phyloP scores from a whole-genome alignment of 352 stramenopile genomes.

The Phytophthora meadii region DNA sequence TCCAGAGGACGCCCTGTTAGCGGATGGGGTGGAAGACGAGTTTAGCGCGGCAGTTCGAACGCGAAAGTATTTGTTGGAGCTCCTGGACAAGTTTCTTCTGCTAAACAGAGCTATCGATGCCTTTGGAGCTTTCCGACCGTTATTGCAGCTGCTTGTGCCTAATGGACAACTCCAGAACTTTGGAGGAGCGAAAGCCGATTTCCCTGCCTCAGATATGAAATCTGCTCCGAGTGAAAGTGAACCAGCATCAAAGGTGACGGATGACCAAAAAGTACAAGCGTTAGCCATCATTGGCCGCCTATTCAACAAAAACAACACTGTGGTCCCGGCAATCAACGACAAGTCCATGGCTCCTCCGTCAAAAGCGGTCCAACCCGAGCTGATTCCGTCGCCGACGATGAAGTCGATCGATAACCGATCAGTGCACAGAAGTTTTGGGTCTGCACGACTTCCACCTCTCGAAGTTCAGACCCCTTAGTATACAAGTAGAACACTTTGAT shows the following conservation, averaged over 20 bases:
- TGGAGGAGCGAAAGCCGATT: slow-evolving; percentile 5
- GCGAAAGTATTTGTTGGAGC: slow-evolving; percentile 33
- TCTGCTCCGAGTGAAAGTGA: slow-evolving; percentile 8
- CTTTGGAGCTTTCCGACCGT: slow-evolving; percentile 43
- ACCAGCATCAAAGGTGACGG: not conserved
- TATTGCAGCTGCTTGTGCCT: slow-evolving; percentile 62
- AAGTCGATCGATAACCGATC: slow-evolving; percentile 12
- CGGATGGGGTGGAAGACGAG: slow-evolving; percentile 1
- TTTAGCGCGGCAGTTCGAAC: slow-evolving; percentile 3
- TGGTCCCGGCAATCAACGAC: slow-evolving; percentile 5
- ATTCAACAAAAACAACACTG: slow-evolving; percentile 17
- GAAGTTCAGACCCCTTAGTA: not conserved
- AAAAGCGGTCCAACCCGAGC: slow-evolving; percentile 9
- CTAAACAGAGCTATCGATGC: slow-evolving; percentile 40
- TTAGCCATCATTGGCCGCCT: slow-evolving; percentile 26
- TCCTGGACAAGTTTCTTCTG: slow-evolving; percentile 38
- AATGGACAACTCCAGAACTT: slow-evolving; percentile 51
- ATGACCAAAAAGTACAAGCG: slow-evolving; percentile 18
- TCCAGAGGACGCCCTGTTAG: not conserved
- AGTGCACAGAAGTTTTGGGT: not conserved
- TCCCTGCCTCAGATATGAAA: not conserved
- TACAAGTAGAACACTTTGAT: too few relatives aligned
- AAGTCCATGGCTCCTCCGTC: slow-evolving; percentile 4
- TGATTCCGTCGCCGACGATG: slow-evolving; percentile 16
- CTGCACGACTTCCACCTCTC: slow-evolving; percentile 10